These are phyloP conservation scores for Wickerhamomyces hampshirensis DNA, from an alignment of 805 yeast genomes.

Conservation along the genomic window DNA sequence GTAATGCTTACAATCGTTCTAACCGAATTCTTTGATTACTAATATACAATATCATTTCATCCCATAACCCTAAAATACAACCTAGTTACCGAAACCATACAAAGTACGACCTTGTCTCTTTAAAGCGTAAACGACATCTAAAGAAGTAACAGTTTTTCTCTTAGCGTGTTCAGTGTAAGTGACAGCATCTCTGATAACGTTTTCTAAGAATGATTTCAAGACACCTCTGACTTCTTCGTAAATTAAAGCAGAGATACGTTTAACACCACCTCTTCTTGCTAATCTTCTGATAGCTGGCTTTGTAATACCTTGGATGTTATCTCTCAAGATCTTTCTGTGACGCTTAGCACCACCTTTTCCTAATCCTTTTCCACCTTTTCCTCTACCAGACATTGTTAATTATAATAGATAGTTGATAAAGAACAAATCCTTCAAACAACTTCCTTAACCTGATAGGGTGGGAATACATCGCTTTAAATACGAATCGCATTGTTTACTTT, in stretches of 20 bases:
- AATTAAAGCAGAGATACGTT: conserved; percentile 98
- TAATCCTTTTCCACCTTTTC: conserved; percentile 99
- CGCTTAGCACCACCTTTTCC: conserved; percentile 99
- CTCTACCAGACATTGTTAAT: conserved; percentile 91
- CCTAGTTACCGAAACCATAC: conserved; percentile 99
- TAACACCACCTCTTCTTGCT: conserved; percentile 99
- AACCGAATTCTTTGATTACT: background rate
- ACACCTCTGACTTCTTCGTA: conserved; percentile 99
- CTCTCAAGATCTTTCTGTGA: conserved; percentile 99
- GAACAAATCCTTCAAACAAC: no score
- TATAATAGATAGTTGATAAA: background rate
- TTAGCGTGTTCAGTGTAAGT: conserved; percentile 99
- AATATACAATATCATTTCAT: background rate
- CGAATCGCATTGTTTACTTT: background rate
- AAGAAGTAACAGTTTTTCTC: conserved; percentile 99
- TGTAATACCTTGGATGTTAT: conserved; percentile 99
- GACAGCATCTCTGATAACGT: conserved; percentile 98
- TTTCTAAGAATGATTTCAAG: conserved; percentile 90
- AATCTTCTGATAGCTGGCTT: conserved; percentile 99
- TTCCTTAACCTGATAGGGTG: background rate
- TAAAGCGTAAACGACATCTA: conserved; percentile 97
- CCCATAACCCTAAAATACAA: conserved; percentile 10
- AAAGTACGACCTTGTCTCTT: conserved; percentile 99
- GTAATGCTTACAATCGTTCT: no score
- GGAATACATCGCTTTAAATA: background rate